Evolutionary conservation across 257 asterid genomes (phyloP).

Genomic region (Thymus mandschuricus): DNA sequence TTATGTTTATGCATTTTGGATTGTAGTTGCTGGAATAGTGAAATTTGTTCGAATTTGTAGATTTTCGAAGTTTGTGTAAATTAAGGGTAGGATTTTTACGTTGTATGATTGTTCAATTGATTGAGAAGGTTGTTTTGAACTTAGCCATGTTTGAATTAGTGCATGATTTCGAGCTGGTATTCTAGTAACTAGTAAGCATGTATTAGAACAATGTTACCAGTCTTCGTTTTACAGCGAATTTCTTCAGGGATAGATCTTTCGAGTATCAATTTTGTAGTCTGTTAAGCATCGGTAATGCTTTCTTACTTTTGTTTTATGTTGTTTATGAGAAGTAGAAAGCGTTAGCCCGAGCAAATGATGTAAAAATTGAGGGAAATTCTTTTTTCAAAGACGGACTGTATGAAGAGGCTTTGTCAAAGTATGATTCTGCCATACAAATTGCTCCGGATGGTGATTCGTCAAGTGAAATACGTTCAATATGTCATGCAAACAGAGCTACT

Average conservation of each 20-base stretch:
- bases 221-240: neutral
- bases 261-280: neutral
- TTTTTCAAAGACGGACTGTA: conserved; percentile 66
- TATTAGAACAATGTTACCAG: neutral
- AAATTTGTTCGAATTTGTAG: conserved; percentile 7
- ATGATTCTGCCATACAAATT: conserved; percentile 72
- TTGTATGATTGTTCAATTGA: neutral
- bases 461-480: conserved; percentile 70
- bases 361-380: conserved; percentile 75
- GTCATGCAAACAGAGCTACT: conserved; percentile 86
- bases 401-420: conserved; percentile 80
- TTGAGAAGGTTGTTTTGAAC: conserved; percentile 11
- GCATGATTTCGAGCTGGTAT: neutral
- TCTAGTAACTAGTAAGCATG: neutral
- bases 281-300: conserved; percentile 6
- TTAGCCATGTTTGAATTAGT: conserved; percentile 10
- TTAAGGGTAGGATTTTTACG: neutral
- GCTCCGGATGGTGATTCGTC: conserved; percentile 63
- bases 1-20: neutral
- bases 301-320: conserved; percentile 15
- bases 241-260: neutral
- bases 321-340: conserved; percentile 59
- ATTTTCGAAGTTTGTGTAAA: neutral
- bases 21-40: neutral
- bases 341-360: conserved; percentile 63